phyloP scores from a whole-genome alignment of 2,329 filamentous ascomycete species.

The Fusarium veterinarium region DNA sequence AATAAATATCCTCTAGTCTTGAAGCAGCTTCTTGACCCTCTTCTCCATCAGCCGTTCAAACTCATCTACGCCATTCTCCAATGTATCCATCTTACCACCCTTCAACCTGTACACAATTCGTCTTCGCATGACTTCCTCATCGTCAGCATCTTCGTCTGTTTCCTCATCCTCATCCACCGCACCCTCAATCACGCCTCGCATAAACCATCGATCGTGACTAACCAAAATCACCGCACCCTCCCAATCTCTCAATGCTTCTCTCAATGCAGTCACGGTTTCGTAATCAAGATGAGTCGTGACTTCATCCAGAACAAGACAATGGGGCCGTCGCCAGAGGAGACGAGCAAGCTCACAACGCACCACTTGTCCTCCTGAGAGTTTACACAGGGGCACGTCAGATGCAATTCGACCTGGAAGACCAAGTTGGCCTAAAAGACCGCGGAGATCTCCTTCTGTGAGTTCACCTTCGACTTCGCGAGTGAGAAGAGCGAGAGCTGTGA shows the following conservation, averaged over 20 bases:
- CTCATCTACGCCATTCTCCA: conserved; percentile 71
- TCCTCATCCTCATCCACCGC: conserved; percentile 53
- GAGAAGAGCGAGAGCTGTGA: conserved; percentile 75
- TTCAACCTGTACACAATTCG: conserved; percentile 71
- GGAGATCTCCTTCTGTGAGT: conserved; percentile 74
- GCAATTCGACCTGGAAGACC: conserved; percentile 77
- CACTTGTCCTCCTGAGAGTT: conserved; percentile 83
- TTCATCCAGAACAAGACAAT: conserved; percentile 81
- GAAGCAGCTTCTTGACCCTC: conserved; percentile 61
- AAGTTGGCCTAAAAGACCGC: conserved; percentile 74
- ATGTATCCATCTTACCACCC: conserved; percentile 63
- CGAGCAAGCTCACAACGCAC: conserved; percentile 74
- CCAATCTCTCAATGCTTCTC: conserved; percentile 74
- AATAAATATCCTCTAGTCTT: conserved; percentile 11
- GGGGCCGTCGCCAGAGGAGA: conserved; percentile 75
- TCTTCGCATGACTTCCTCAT: conserved; percentile 59
- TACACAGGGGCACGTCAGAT: conserved; percentile 77
- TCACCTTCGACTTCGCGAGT: conserved; percentile 62
- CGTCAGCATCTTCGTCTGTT: conserved; percentile 50
- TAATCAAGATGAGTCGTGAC: conserved; percentile 89
- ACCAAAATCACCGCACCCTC: conserved; percentile 81
- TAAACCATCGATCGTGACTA: conserved; percentile 85
- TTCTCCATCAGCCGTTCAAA: conserved; percentile 74
- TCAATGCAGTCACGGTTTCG: conserved; percentile 79
- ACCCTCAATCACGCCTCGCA: conserved; percentile 72